Evolutionary conservation across 2,329 filamentous ascomycete species (phyloP), one percentile per base, ranked within the genome.

Genomic region (Hymenoscyphus fructigenus): DNA sequence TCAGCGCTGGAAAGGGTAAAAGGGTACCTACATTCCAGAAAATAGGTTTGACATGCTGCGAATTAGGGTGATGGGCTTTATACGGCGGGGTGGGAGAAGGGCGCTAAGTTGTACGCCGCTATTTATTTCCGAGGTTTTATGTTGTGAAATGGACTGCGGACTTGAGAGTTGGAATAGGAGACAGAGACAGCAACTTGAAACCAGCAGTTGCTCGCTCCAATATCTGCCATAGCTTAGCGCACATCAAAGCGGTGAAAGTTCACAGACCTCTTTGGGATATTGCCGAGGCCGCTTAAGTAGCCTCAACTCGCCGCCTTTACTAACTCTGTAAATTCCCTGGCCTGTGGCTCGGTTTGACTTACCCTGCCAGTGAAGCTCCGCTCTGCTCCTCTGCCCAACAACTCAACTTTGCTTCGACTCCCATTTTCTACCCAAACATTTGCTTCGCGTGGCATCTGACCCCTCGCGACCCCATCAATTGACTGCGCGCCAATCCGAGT

Each of bases 21-120:
- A 62, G 44, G 23, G 50, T 68, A 76, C 74, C 61, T 68, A 76
- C 74, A 76, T 76, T 71, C 74, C 74, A 69, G 74, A 75, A 65
- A 76, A 76, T 61, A 76, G 65, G 66, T 75, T 75, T 59, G 74
- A 76, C 74, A 76, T 76, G 34, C 36, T 66, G 68, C 59, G 29
- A 34, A 56, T 20, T 50, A 32, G 7, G 36, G 58, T 20, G 56
- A 28, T 44, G 41, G 36, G 6, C 12, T 23, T 61, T 34, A 32
- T 28, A 53, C 7, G 29, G 23, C 14, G 44, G 23, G 57, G 23
- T 28, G 23, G 55, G 32, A 28, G 64, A 26, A 26, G 47, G 20
- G 47, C 15, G 23, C 9, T 17, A 26, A 55, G 36, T 28, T 34
- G 12, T 26, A 47, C 60, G 38, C 53, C 53, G 50, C 28, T 38